A percentile compares a stretch with the other conserved stretches of the same genome.
Evolutionary conservation across 2,329 filamentous ascomycete species (phyloP).

Genomic region (Immersiporthe knoxdaviesiana): DNA sequence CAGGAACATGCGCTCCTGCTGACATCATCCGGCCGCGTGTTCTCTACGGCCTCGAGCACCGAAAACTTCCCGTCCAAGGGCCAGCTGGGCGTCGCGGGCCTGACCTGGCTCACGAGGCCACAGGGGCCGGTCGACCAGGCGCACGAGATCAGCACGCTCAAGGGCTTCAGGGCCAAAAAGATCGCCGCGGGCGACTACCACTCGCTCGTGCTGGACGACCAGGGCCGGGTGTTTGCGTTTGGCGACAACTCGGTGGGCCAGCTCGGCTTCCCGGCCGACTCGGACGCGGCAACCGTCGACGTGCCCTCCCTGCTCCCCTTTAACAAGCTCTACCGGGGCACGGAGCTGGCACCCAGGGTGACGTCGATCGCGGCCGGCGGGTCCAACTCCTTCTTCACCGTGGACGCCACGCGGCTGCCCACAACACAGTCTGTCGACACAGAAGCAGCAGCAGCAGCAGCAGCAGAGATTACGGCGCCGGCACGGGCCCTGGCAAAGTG

Average conservation of each 20-base stretch:
- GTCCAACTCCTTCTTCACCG: conserved; percentile 81
- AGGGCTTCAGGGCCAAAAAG: conserved; percentile 70
- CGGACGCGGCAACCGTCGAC: conserved; percentile 65
- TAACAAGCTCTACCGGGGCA: conserved; percentile 71
- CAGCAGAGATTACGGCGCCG: conserved; percentile 39
- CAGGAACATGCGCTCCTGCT: conserved; percentile 85
- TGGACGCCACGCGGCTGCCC: conserved; percentile 71
- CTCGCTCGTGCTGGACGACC: conserved; percentile 75
- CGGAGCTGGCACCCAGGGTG: conserved; percentile 65
- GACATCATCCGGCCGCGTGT: conserved; percentile 83
- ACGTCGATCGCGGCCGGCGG: conserved; percentile 85
- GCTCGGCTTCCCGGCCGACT: conserved; percentile 75
- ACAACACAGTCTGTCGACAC: conserved; percentile 40
- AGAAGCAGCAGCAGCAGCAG: conserved; percentile 38
- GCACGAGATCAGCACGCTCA: conserved; percentile 75
- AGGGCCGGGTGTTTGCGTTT: conserved; percentile 81
- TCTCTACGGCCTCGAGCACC: conserved; percentile 81
- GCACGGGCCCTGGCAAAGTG: conserved; percentile 55
- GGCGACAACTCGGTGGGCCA: conserved; percentile 94
- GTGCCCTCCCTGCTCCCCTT: conserved; percentile 72
- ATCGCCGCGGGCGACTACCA: conserved; percentile 88
- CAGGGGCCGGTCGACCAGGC: conserved; percentile 78
- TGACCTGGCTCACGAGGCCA: conserved; percentile 80
- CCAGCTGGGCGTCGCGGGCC: conserved; percentile 82
- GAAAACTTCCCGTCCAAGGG: conserved; percentile 79